phyloP scores from a whole-genome alignment of 164 flowering plant species.

The Magnolia officinalis region DNA sequence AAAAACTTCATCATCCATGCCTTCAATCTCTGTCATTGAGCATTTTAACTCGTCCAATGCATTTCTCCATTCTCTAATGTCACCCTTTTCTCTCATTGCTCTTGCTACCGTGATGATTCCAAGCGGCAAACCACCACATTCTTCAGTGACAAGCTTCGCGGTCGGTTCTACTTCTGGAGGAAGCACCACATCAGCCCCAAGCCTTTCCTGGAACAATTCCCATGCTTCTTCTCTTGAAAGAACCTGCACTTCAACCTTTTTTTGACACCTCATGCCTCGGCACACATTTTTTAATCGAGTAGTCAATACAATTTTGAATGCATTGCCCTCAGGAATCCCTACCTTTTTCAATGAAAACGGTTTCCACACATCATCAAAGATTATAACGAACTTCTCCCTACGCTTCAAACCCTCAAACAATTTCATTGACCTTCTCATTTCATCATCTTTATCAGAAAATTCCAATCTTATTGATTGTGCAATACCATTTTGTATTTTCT shows the following conservation, averaged over 20 bases:
- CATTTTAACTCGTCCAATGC: constrained; percentile 10
- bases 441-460: background rate
- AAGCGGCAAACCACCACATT: constrained; percentile 16
- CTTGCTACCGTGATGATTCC: constrained; percentile 13
- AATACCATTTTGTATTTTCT: background rate
- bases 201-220: constrained; percentile 8
- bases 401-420: background rate
- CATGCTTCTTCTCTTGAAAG: constrained; percentile 13
- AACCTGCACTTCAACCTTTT: constrained; percentile 3
- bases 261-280: constrained; percentile 1
- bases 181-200: background rate
- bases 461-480: background rate
- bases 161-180: constrained; percentile 1
- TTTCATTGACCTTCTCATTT: background rate
- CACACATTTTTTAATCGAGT: constrained; percentile 4
- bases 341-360: constrained; percentile 4
- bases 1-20: constrained; percentile 15
- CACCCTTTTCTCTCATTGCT: constrained; percentile 5
- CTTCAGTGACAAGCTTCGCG: background rate
- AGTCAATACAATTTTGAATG: constrained; percentile 8
- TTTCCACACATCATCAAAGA: constrained; percentile 12
- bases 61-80: constrained; percentile 7
- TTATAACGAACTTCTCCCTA: constrained; percentile 8
- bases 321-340: constrained; percentile 12
- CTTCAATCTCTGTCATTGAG: background rate